Evolutionary conservation across 2,329 filamentous ascomycete genomes (phyloP).

Genomic region (Cryoendolithus antarcticus): DNA sequence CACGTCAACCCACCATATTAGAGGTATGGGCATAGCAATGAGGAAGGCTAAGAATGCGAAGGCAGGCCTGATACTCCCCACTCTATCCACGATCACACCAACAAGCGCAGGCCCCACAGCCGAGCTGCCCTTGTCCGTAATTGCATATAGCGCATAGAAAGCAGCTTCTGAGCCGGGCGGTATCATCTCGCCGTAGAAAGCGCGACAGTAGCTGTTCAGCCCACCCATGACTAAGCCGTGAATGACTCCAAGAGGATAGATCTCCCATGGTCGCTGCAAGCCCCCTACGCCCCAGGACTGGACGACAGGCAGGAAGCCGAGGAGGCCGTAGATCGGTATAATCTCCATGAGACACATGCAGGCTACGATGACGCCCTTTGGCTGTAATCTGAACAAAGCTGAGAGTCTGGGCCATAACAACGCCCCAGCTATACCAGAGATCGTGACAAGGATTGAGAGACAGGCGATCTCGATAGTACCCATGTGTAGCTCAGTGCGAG

Average conservation of each 20-base stretch:
- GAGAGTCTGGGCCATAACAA: constrained; percentile 78
- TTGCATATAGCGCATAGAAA: constrained; percentile 87
- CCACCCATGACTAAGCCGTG: constrained; percentile 87
- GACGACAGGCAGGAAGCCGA: constrained; percentile 71
- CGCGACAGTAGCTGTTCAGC: constrained; percentile 75
- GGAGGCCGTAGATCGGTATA: constrained; percentile 76
- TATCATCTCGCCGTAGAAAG: constrained; percentile 79
- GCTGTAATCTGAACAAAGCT: constrained; percentile 49
- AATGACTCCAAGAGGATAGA: constrained; percentile 74
- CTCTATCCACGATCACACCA: constrained; percentile 67
- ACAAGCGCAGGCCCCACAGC: constrained; percentile 86
- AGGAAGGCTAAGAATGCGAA: constrained; percentile 77
- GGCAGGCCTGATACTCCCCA: constrained; percentile 39
- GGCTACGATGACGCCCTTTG: constrained; percentile 71
- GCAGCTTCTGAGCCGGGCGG: constrained; percentile 84
- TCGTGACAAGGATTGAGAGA: constrained; percentile 82
- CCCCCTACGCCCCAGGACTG: constrained; percentile 61
- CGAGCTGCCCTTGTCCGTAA: constrained; percentile 88
- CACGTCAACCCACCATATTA: constrained; percentile 71
- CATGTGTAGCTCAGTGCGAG: constrained; percentile 84
- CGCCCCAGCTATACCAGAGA: constrained; percentile 68
- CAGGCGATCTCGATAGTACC: constrained; percentile 70
- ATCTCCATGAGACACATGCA: constrained; percentile 79
- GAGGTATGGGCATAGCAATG: constrained; percentile 63
- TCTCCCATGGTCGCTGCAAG: constrained; percentile 80